These are phyloP conservation scores for Monotropa hypopitys DNA, from an alignment of 179 eudicot genomes.

Conservation along the genomic window DNA sequence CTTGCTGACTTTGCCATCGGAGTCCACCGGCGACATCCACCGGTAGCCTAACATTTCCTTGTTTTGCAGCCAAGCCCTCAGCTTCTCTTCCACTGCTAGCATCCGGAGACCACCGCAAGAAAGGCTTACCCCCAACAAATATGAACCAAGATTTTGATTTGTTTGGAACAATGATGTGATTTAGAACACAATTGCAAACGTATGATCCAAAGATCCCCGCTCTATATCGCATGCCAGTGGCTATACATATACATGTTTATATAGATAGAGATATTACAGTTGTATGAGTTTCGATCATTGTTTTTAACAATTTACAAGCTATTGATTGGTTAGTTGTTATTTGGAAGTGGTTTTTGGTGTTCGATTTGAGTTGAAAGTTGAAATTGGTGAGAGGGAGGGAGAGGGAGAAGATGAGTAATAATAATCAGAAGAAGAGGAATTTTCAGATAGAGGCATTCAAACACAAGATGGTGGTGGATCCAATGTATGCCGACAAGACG, in stretches of 20 bases:
- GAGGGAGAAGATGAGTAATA: constrained; percentile 17
- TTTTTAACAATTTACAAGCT: background rate
- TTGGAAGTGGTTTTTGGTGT: background rate
- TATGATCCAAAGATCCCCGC: background rate
- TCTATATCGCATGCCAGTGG: background rate
- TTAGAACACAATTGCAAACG: no score
- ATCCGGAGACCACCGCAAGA: no score
- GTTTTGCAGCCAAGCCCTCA: no score
- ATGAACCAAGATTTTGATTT: no score
- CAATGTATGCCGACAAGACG: constrained; percentile 41
- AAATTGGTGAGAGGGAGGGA: background rate
- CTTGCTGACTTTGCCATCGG: no score
- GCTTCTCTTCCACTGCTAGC: no score
- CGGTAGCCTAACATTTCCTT: no score
- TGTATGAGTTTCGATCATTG: background rate
- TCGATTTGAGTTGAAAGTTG: background rate
- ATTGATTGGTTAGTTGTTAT: background rate
- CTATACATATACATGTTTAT: background rate
- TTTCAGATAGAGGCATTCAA: constrained; percentile 43
- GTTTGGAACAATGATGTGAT: no score
- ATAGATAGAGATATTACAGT: background rate
- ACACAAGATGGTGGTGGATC: constrained; percentile 37
- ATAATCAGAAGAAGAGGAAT: constrained; percentile 32
- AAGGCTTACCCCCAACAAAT: no score
- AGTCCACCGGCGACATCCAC: no score